A percentile compares a stretch with the other conserved stretches of the same genome.
phyloP scores from a whole-genome alignment of 306 rosid genomes.

The Lathyrus oleraceus region DNA sequence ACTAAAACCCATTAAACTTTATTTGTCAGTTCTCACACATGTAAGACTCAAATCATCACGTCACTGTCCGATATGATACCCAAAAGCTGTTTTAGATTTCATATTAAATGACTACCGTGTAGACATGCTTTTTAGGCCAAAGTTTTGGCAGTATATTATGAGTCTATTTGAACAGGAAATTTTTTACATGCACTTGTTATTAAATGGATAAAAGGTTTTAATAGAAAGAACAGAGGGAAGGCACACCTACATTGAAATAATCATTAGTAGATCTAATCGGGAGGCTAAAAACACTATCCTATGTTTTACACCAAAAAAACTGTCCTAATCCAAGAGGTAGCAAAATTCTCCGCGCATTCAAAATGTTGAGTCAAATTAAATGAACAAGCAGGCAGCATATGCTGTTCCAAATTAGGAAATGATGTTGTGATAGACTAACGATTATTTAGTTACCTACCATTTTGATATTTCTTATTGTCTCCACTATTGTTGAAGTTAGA shows the following conservation, averaged over 20 bases:
- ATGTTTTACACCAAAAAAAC: neutral
- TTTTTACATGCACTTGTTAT: neutral
- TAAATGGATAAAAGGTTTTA: neutral
- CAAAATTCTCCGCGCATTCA: neutral
- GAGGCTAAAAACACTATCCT: neutral
- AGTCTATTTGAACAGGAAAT: constrained; percentile 3
- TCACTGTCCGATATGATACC: constrained; percentile 8
- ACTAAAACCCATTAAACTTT: neutral
- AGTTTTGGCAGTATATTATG: constrained; percentile 4
- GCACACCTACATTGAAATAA: neutral
- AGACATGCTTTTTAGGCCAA: neutral
- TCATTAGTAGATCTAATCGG: constrained; percentile 1
- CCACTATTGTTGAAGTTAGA: constrained; percentile 11
- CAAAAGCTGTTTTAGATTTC: constrained; percentile 19
- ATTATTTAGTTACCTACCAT: neutral
- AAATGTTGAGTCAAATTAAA: neutral
- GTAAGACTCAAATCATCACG: constrained; percentile 9
- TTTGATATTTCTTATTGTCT: neutral
- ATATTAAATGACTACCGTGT: neutral
- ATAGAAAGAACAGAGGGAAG: constrained; percentile 10
- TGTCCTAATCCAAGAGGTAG: neutral
- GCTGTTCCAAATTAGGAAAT: constrained; percentile 14
- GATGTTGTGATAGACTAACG: constrained; percentile 7
- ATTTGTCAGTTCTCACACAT: constrained; percentile 2
- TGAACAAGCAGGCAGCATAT: neutral